phyloP scores from a whole-genome alignment of 2,329 filamentous ascomycete species.

The Lomentospora prolificans region DNA sequence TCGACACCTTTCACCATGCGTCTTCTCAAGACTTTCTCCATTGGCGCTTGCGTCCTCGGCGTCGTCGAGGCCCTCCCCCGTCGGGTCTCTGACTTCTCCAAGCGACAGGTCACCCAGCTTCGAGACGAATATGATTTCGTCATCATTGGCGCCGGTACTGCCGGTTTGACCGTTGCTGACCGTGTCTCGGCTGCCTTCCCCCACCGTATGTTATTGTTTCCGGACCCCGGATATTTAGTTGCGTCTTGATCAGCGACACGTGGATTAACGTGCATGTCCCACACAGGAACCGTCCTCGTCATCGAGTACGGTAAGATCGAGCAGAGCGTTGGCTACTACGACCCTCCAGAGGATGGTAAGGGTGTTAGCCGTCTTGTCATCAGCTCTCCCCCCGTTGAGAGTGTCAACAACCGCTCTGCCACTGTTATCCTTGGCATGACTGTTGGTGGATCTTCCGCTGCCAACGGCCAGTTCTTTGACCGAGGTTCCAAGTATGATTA shows the following conservation, averaged over 20 bases:
- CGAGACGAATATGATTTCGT: conserved; percentile 21
- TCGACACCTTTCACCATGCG: conserved; percentile 11
- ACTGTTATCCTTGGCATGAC: conserved; percentile 21
- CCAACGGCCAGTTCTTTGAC: conserved; percentile 29
- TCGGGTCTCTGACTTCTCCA: conserved; percentile 11
- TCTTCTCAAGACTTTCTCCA: conserved; percentile 12
- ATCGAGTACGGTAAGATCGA: conserved; percentile 15
- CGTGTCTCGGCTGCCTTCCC: conserved; percentile 21
- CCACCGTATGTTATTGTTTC: conserved; percentile 13
- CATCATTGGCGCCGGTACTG: conserved; percentile 22
- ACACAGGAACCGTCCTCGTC: conserved; percentile 11
- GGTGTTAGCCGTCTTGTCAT: conserved; percentile 16
- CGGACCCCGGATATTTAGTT: background rate
- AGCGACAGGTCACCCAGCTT: conserved; percentile 18
- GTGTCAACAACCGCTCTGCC: conserved; percentile 18
- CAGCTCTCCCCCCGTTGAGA: conserved; percentile 16
- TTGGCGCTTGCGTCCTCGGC: conserved; percentile 13
- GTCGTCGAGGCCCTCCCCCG: conserved; percentile 14
- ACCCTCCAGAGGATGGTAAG: conserved; percentile 17
- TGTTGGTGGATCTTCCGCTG: conserved; percentile 25
- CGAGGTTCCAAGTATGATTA: conserved; percentile 24
- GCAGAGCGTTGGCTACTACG: conserved; percentile 16
- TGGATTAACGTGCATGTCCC: background rate
- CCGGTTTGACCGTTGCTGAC: conserved; percentile 23
- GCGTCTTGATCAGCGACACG: background rate